Evolutionary conservation across 768 basidiomycete species (phyloP).

Genomic region (Naganishia vishniacii): DNA sequence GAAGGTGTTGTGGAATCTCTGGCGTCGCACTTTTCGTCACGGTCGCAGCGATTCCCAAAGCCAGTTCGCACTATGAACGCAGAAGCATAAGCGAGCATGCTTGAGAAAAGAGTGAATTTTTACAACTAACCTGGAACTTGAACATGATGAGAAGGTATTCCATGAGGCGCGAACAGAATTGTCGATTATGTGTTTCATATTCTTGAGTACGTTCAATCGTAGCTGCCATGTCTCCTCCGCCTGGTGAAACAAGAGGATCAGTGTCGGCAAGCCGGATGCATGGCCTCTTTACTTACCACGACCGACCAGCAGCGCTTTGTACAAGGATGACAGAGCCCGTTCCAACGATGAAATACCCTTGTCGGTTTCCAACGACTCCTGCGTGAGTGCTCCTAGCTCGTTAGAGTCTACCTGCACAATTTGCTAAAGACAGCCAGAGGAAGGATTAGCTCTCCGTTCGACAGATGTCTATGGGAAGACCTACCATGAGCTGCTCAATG

Average conservation of each 20-base stretch:
- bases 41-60: constrained; percentile 23
- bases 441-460: too few species aligned
- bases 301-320: constrained; percentile 87
- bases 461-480: neutral
- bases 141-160: constrained; percentile 91
- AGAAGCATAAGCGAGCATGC: neutral
- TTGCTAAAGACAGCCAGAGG: too few species aligned
- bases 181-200: constrained; percentile 78
- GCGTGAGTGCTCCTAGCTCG: constrained; percentile 68
- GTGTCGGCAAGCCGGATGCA: neutral
- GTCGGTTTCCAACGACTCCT: constrained; percentile 80
- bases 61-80: constrained; percentile 20
- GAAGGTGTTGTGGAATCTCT: constrained; percentile 59
- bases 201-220: constrained; percentile 88
- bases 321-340: constrained; percentile 75
- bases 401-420: constrained; percentile 87
- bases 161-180: constrained; percentile 85
- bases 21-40: constrained; percentile 50
- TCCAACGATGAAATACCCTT: constrained; percentile 72
- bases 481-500: constrained; percentile 76
- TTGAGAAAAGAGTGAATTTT: neutral
- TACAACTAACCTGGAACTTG: constrained; percentile 65
- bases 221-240: constrained; percentile 78
- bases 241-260: constrained; percentile 18
- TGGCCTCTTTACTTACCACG: constrained; percentile 67